Percentiles rank a stretch among this genome's conserved stretches.
These are phyloP conservation scores for Aspergillus eucalypticola DNA, from an alignment of 2,329 filamentous ascomycete genomes.

Conservation along the genomic window DNA sequence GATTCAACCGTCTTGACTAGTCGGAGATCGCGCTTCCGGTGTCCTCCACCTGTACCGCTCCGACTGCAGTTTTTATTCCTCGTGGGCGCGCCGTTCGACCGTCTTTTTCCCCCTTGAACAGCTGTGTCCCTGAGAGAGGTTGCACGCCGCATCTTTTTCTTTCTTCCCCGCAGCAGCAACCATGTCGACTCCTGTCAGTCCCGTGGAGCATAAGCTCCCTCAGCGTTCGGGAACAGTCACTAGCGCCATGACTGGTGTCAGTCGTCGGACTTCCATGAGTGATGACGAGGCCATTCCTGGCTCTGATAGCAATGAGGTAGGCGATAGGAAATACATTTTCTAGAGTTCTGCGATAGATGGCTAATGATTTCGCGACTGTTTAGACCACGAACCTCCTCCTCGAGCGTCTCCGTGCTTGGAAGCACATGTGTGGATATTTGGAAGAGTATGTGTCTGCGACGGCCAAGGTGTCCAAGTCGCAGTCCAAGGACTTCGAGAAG, in stretches of 20 bases:
- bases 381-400: conserved; percentile 77
- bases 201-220: conserved; percentile 33
- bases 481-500: conserved; percentile 94
- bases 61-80: conserved; percentile 8
- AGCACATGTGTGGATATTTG: conserved; percentile 86
- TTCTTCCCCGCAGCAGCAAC: not conserved
- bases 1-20: conserved; percentile 10
- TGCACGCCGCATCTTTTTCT: not conserved
- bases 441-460: conserved; percentile 85
- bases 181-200: conserved; percentile 33
- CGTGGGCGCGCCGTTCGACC: not conserved
- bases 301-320: conserved; percentile 45
- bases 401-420: conserved; percentile 91
- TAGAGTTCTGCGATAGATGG: not conserved
- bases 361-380: not conserved
- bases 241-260: conserved; percentile 30
- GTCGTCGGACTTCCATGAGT: conserved; percentile 37
- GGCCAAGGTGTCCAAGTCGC: conserved; percentile 79
- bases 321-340: conserved; percentile 14
- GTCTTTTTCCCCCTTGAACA: not conserved
- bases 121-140: not conserved
- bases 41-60: conserved; percentile 5
- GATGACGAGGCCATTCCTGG: conserved; percentile 45
- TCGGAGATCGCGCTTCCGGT: conserved; percentile 11
- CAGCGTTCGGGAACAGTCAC: conserved; percentile 36